phyloP scores from a whole-genome alignment of 805 yeast species.

The Candida anglica region DNA sequence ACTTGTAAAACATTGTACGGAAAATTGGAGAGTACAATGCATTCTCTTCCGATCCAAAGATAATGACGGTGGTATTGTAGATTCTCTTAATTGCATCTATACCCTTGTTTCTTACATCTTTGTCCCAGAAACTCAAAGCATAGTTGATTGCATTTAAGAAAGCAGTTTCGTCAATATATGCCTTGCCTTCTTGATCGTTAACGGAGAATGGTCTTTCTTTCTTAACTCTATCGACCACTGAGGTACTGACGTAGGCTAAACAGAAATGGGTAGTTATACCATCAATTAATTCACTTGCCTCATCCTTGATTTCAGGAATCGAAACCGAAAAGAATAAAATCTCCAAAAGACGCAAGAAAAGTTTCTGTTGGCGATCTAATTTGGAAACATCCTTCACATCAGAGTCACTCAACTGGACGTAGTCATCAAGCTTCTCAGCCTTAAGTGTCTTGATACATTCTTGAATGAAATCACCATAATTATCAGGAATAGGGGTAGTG shows the following conservation, averaged over 20 bases:
- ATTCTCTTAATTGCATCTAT: constrained; percentile 60
- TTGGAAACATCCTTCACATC: constrained; percentile 45
- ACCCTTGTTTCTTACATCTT: constrained; percentile 69
- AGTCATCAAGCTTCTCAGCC: constrained; percentile 31
- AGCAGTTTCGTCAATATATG: constrained; percentile 63
- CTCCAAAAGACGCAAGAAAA: constrained; percentile 62
- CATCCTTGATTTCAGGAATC: constrained; percentile 64
- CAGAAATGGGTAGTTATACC: constrained; percentile 77
- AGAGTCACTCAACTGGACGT: constrained; percentile 35
- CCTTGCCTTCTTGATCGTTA: constrained; percentile 74
- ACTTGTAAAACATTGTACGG: constrained; percentile 70
- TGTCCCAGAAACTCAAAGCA: constrained; percentile 75
- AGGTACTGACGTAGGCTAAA: constrained; percentile 70
- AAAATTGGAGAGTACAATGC: constrained; percentile 72
- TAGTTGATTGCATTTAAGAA: constrained; percentile 71
- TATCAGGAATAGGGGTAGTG: constrained; percentile 44
- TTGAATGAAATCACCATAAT: constrained; percentile 40
- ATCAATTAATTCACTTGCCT: constrained; percentile 58
- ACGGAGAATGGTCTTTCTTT: constrained; percentile 69
- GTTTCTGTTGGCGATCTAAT: constrained; percentile 58
- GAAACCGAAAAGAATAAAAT: constrained; percentile 74
- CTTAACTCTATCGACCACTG: constrained; percentile 64
- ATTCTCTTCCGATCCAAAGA: constrained; percentile 65
- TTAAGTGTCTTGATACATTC: constrained; percentile 46
- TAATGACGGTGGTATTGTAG: constrained; percentile 52